Evolutionary conservation across 805 yeast genomes (phyloP).

Genomic region (Candida parachauliodes): DNA sequence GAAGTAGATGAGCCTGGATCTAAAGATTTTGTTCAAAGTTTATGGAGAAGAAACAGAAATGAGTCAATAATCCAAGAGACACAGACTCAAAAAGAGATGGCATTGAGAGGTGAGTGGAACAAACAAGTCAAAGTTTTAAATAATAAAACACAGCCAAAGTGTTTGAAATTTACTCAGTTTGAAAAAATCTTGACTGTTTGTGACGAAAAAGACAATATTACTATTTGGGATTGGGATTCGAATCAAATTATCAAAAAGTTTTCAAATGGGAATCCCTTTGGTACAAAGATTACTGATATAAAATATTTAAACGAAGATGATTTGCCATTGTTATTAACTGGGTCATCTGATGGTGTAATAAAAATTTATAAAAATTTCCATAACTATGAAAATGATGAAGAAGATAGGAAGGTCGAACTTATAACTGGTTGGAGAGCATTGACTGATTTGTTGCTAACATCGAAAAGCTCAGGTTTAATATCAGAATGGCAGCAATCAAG

Average conservation of each 20-base stretch:
- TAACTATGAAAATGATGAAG: constrained; percentile 21
- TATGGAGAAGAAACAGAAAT: constrained; percentile 89
- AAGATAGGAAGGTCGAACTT: constrained; percentile 44
- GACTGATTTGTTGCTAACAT: constrained; percentile 76
- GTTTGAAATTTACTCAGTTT: constrained; percentile 82
- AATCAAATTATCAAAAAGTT: constrained; percentile 60
- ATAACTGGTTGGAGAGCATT: constrained; percentile 92
- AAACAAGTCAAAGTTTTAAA: constrained; percentile 54
- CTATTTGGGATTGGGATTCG: constrained; percentile 85
- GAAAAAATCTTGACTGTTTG: constrained; percentile 77
- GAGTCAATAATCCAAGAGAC: constrained; percentile 84
- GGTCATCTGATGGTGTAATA: constrained; percentile 93
- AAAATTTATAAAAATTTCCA: constrained; percentile 79
- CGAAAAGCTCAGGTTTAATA: constrained; percentile 76
- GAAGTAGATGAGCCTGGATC: constrained; percentile 94
- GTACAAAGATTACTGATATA: constrained; percentile 83
- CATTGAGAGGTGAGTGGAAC: constrained; percentile 85
- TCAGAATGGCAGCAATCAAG: constrained; percentile 97
- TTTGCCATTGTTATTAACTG: constrained; percentile 75
- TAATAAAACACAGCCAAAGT: constrained; percentile 75
- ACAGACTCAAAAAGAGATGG: constrained; percentile 81
- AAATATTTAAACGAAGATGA: constrained; percentile 92
- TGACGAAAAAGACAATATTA: constrained; percentile 79
- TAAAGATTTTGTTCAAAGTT: constrained; percentile 69
- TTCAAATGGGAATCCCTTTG: constrained; percentile 80